Conservation (phyloP, 345 rosid genomes). For the Kernera saxatilis region DNA sequence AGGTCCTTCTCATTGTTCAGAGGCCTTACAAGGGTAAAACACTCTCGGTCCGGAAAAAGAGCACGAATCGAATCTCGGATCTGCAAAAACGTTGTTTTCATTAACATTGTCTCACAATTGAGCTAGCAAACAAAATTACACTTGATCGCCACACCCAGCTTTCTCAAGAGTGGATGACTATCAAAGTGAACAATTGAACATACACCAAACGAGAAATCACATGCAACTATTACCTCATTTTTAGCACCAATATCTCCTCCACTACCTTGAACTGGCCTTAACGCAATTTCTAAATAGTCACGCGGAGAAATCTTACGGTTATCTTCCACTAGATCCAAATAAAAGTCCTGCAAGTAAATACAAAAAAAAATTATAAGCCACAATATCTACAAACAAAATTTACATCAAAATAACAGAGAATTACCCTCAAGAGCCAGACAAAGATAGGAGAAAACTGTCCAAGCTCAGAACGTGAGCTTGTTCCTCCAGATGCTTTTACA, state of each 20-base stretch:
- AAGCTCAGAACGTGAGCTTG: constrained; percentile 68
- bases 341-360: constrained; percentile 79
- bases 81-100: constrained; percentile 32
- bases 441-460: constrained; percentile 95
- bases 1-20: constrained; percentile 84
- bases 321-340: constrained; percentile 83
- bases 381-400: background rate
- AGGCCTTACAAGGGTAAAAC: constrained; percentile 90
- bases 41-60: constrained; percentile 93
- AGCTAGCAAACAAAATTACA: background rate
- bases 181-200: background rate
- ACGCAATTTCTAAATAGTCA: constrained; percentile 91
- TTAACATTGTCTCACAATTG: background rate
- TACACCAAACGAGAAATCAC: background rate
- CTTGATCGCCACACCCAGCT: background rate
- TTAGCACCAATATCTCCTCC: constrained; percentile 80
- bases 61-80: constrained; percentile 91
- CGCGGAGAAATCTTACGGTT: constrained; percentile 81
- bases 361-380: too few species aligned
- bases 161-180: background rate
- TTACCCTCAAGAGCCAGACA: constrained; percentile 98
- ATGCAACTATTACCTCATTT: constrained; percentile 68
- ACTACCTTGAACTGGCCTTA: constrained; percentile 74
- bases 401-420: background rate
- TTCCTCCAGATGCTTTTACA: constrained; percentile 87